Evolutionary conservation across 2,329 filamentous ascomycete species (phyloP), one percentile per base, ranked within the genome.

Genomic region (Diplodia seriata): DNA sequence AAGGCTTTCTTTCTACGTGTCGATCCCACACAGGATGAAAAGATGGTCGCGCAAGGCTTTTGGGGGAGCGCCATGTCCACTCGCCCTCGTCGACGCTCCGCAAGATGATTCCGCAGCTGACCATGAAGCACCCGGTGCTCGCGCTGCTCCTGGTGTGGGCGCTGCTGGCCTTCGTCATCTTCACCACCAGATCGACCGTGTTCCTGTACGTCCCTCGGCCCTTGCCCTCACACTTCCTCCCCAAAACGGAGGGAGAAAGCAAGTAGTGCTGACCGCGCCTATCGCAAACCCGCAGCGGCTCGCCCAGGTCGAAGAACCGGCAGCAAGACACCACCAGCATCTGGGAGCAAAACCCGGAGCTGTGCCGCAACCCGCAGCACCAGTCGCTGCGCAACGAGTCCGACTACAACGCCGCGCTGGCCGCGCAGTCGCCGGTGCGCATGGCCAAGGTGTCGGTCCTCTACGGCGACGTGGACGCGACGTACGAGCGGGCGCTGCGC

Each of bases 401-500:
- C 63, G 53, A 54, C 36, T 69, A 54, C 43, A 64, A 66, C 51
- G 15, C 43, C 0, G 18, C 40, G 26, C 64, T 62, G 23, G 31
- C 40, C 11, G 14, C 31, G 0, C 8, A 14, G 3, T 56, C 54
- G n/a, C 33, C 31, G 1, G 54, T 55, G 33, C 40, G 53, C 40
- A 62, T 62, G 7, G 57, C 43, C 38, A 71, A 70, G 56, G 64
- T 68, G 14, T 66, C 64, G 18, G 50, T 68, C 33, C 66, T 68
- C 3, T 71, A 70, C 59, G 56, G 49, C 23, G 55, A 23, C 23
- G 43, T 23, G 33, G 65, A 70, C 62, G 53, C 72, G 8, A 70
- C 76, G 18, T 80, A 78, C 67, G 76, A 80, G 57, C 71, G 72
- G 18, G 78, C 78, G 4, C 68, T 81, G 26, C 70, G 72, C 18